Evolutionary conservation across 176 grass and related monocot species (phyloP).

Genomic region (Rhynchospora breviuscula): DNA sequence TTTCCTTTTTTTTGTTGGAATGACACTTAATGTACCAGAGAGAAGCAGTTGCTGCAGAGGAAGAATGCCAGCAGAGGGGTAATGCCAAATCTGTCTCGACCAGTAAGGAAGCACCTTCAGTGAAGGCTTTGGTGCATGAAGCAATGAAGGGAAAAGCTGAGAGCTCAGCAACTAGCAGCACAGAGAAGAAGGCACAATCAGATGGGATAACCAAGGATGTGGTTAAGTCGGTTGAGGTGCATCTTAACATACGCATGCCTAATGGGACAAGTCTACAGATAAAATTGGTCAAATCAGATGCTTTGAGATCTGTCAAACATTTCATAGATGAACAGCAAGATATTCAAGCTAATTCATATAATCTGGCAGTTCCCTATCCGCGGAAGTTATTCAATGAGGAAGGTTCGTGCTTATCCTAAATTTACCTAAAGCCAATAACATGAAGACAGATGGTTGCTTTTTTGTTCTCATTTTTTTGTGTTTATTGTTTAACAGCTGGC

Average conservation of each 20-base stretch:
- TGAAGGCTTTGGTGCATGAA: neutral
- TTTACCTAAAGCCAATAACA: neutral
- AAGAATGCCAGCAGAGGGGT: slow-evolving; percentile 31
- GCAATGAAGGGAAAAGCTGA: neutral
- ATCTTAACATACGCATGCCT: slow-evolving; percentile 74
- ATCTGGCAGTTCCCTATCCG: slow-evolving; percentile 90
- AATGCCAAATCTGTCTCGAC: slow-evolving; percentile 28
- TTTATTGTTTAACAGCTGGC: neutral
- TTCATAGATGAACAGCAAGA: slow-evolving; percentile 63
- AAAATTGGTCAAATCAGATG: slow-evolving; percentile 60
- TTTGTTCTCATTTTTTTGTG: neutral
- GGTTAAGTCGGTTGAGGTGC: slow-evolving; percentile 49
- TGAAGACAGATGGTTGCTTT: neutral
- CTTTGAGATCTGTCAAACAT: slow-evolving; percentile 62
- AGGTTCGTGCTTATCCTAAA: slow-evolving; percentile 36
- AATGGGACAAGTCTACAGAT: slow-evolving; percentile 71
- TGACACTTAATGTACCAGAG: slow-evolving; percentile 34
- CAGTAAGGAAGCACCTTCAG: slow-evolving; percentile 15
- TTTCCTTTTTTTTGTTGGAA: neutral
- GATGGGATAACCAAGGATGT: neutral
- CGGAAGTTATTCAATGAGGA: slow-evolving; percentile 63
- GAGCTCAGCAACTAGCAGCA: slow-evolving; percentile 19
- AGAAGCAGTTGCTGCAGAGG: slow-evolving; percentile 16
- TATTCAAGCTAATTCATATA: slow-evolving; percentile 41
- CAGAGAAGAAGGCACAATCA: neutral